Evolutionary conservation across 1,139 yeast genomes (phyloP).

Genomic region (Yamadazyma membranifaciens): DNA sequence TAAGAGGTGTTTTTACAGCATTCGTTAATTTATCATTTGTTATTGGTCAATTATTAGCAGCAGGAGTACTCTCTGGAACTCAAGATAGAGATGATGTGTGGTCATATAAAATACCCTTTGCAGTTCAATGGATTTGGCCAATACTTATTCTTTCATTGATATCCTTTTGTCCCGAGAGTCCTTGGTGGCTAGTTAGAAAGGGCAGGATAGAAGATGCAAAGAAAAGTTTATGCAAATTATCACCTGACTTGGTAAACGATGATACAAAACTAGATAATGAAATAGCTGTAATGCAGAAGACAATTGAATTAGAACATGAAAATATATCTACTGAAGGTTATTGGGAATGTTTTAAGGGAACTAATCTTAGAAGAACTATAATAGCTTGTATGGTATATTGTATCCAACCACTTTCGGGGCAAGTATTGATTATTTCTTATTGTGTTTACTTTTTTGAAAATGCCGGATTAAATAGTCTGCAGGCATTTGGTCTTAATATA

Average conservation of each 20-base stretch:
- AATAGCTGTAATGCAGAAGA: constrained; percentile 13
- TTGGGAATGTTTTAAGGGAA: constrained; percentile 20
- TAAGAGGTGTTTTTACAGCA: constrained; percentile 22
- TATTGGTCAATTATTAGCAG: constrained; percentile 25
- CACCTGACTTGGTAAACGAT: constrained; percentile 14
- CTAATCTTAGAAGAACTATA: constrained; percentile 22
- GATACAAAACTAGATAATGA: constrained; percentile 11
- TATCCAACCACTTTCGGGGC: constrained; percentile 23
- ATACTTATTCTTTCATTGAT: constrained; percentile 17
- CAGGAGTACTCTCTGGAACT: constrained; percentile 19
- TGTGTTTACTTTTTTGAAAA: constrained; percentile 24
- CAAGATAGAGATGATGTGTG: constrained; percentile 16
- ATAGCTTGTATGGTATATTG: constrained; percentile 20
- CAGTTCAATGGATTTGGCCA: constrained; percentile 25
- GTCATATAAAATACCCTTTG: constrained; percentile 23
- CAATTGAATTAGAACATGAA: constrained; percentile 19
- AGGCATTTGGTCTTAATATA: constrained; percentile 24
- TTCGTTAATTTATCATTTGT: constrained; percentile 26
- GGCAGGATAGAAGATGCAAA: constrained; percentile 19
- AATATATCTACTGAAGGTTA: constrained; percentile 11
- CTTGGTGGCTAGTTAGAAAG: constrained; percentile 23
- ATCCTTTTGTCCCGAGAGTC: constrained; percentile 22
- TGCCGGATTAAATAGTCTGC: constrained; percentile 20
- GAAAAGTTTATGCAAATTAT: constrained; percentile 12
- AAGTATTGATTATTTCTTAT: constrained; percentile 20